phyloP scores from a whole-genome alignment of 2,329 filamentous ascomycete genomes.

The Penicillium sp. region DNA sequence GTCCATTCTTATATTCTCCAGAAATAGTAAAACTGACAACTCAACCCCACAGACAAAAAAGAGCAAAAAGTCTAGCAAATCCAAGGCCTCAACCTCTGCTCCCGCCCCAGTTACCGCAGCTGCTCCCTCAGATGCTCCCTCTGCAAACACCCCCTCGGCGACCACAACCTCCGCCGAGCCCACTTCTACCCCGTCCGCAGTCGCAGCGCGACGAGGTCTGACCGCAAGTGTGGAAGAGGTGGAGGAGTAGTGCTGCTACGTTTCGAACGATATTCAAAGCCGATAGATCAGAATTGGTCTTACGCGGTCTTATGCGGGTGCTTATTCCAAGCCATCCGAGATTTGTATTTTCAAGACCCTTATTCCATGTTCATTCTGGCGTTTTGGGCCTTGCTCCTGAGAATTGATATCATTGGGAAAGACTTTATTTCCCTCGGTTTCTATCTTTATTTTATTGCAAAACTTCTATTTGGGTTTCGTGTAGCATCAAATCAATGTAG shows the following conservation, averaged over 20 bases:
- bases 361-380: constrained; percentile 1
- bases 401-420: constrained; percentile 1
- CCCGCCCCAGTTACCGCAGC: constrained; percentile 3
- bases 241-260: constrained; percentile 36
- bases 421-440: not conserved
- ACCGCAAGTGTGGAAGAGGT: constrained; percentile 50
- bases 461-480: too few relatives aligned
- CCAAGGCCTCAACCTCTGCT: constrained; percentile 2
- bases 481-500: not conserved
- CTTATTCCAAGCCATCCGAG: not conserved
- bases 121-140: constrained; percentile 1
- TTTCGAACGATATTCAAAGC: not conserved
- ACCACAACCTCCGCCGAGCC: constrained; percentile 41
- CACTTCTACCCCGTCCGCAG: constrained; percentile 31
- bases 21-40: not conserved
- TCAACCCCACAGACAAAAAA: constrained; percentile 37
- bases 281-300: not conserved
- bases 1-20: not conserved
- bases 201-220: constrained; percentile 41
- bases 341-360: constrained; percentile 2
- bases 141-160: constrained; percentile 25
- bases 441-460: not conserved
- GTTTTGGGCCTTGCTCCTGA: not conserved
- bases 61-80: constrained; percentile 41
- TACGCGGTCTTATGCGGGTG: not conserved